Evolutionary conservation across 805 yeast genomes (phyloP).

Genomic region (Tetrapisispora pingtungensis): DNA sequence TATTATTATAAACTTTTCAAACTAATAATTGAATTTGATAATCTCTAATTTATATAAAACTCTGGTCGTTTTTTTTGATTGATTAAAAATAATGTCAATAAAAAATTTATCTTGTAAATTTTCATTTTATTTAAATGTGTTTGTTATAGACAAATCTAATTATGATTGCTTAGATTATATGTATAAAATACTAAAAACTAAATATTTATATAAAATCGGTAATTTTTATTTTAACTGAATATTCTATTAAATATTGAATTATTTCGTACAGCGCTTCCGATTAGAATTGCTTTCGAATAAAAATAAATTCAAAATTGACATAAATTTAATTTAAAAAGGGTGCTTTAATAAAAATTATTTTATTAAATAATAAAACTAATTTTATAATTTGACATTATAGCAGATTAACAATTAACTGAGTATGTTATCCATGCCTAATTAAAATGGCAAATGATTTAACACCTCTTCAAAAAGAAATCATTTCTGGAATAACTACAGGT

Average conservation of each 20-base stretch:
- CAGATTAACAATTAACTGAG: no score
- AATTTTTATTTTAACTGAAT: not conserved
- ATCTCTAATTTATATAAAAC: not conserved
- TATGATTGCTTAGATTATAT: not conserved
- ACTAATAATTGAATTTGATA: not conserved
- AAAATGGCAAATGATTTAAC: constrained; percentile 3
- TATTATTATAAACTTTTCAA: constrained; percentile 49
- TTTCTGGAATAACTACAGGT: constrained; percentile 77
- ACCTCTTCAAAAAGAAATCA: constrained; percentile 40
- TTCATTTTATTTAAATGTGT: not conserved
- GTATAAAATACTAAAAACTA: not conserved
- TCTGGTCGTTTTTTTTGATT: not conserved
- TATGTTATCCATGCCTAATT: not conserved
- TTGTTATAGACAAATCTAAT: not conserved
- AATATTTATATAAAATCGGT: not conserved
- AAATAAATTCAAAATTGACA: no score
- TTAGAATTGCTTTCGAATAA: not conserved
- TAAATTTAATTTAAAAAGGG: not conserved
- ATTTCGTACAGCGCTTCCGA: not conserved
- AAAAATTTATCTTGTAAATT: constrained; percentile 1
- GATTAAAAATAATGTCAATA: not conserved
- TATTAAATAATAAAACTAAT: no score
- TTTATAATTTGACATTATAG: not conserved
- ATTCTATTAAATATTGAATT: not conserved
- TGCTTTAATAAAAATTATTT: not conserved